Base-by-base conservation (phyloP, 2,329 filamentous ascomycete genomes). In the Botrytis galanthina region DNA sequence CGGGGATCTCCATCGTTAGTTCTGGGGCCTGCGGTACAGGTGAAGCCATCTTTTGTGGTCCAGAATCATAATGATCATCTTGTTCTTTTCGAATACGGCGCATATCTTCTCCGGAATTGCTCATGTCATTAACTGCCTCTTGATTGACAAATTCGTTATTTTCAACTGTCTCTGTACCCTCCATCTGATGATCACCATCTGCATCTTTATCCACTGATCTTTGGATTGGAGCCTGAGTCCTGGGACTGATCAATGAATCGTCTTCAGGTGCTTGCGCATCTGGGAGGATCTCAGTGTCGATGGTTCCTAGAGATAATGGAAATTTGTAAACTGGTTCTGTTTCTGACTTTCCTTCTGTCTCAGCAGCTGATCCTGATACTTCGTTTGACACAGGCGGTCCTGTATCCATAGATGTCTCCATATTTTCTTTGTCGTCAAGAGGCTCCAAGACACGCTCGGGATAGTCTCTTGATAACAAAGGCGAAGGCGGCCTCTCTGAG, bases 1-100 rank as follows among this genome's bases (percentile, higher is more conserved):
- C 73, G 8, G 59, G 48, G 26, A 73, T 54, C 1, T 76, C 74
- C 62, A 74, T 73, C 29, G 67, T 71, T 44, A 70, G 68, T 46
- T 70, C 69, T 29, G 73, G 44, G 37, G 59, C 37, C 48, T 70
- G 54, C 29, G 73, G 48, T 26, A 69, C 66, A 42, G 62, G 60
- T n/a, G 60, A 57, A 35, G 37, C n/a, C 44, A 46, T 63, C 29
- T 60, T 35, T n/a, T 16, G 61, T 51, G 26, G 44, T n/a, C 57
- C 10, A 54, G 22, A n/a, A 29, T 67, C 60, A 54, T 26, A 29
- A n/a, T 44, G 20, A 44, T 14, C 20, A 29, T 44, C 46, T 35
- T 22, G 29, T 62, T 57, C 51, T 57, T 29, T 37, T 42, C 4
- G n/a, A 44, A 29, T 44, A 14, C 18, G 66, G 16, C 29, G 29